Percentiles rank a stretch among this genome's conserved stretches.
Conservation (phyloP, 208 protist genomes). For the Acanthamoeba lenticulata region DNA sequence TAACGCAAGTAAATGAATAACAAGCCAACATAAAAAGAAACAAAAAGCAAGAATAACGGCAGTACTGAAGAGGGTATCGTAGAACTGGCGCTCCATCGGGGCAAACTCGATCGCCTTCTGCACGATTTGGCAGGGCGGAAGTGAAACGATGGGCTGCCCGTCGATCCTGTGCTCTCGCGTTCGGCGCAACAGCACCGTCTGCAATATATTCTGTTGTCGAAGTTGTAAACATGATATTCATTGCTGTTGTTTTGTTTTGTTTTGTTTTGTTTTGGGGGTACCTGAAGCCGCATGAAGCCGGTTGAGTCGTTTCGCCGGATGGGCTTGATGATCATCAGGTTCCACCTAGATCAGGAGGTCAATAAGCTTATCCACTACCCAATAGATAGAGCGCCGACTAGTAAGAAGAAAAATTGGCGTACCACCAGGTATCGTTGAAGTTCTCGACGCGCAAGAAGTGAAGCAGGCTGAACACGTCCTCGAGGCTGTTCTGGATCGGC, state of each 20-base stretch:
- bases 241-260: too few species aligned
- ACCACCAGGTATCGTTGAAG: not conserved
- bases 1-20: not conserved
- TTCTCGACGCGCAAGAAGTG: not conserved
- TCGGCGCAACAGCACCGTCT: constrained; percentile 15
- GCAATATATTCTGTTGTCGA: constrained; percentile 36
- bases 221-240: too few species aligned
- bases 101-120: constrained; percentile 48
- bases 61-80: constrained; percentile 54
- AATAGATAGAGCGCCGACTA: too few species aligned
- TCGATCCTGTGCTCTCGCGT: constrained; percentile 58
- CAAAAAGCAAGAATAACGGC: not conserved
- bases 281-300: constrained; percentile 37
- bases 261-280: too few species aligned
- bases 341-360: too few species aligned
- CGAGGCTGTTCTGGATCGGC: constrained; percentile 85
- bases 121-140: constrained; percentile 52
- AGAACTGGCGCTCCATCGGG: constrained; percentile 54
- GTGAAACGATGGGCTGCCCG: constrained; percentile 58
- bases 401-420: too few species aligned
- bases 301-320: constrained; percentile 62
- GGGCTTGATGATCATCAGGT: constrained; percentile 64
- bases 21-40: not conserved
- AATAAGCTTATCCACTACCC: too few species aligned
- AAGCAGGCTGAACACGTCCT: constrained; percentile 13